A percentile compares a stretch with the other conserved stretches of the same genome.
phyloP scores from a whole-genome alignment of 768 basidiomycete species.

The Hysterangium stoloniferum region DNA sequence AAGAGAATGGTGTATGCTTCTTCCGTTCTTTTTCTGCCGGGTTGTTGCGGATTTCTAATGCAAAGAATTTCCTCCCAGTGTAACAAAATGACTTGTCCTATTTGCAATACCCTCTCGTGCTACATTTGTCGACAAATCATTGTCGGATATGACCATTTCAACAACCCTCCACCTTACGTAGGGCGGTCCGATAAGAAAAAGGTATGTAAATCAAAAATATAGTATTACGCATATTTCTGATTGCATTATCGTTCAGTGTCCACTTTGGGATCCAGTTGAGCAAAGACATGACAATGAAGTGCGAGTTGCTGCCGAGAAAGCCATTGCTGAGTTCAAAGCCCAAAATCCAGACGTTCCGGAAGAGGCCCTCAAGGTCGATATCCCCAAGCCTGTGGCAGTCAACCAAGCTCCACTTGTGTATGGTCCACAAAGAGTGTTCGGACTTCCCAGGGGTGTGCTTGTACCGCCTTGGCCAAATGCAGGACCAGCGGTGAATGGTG shows the following conservation, averaged over 20 bases:
- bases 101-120: conserved; percentile 70
- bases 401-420: too few species aligned
- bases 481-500: too few species aligned
- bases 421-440: too few species aligned
- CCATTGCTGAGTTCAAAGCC: conserved; percentile 52
- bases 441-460: too few species aligned
- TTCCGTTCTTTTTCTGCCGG: background rate
- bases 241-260: conserved; percentile 33
- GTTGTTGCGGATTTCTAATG: too few species aligned
- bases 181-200: background rate
- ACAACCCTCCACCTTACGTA: conserved; percentile 20
- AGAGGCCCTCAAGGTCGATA: conserved; percentile 53
- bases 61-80: conserved; percentile 41
- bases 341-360: conserved; percentile 58
- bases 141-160: conserved; percentile 70
- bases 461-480: too few species aligned
- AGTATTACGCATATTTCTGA: conserved; percentile 3
- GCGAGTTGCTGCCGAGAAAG: conserved; percentile 47
- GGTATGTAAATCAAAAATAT: conserved; percentile 32
- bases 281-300: conserved; percentile 62
- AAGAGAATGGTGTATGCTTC: conserved; percentile 60
- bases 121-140: conserved; percentile 77
- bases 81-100: conserved; percentile 84
- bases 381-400: conserved; percentile 32
- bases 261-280: conserved; percentile 63